Conservation (phyloP, 805 yeast species). For the Cyberlindnera amylophila region DNA sequence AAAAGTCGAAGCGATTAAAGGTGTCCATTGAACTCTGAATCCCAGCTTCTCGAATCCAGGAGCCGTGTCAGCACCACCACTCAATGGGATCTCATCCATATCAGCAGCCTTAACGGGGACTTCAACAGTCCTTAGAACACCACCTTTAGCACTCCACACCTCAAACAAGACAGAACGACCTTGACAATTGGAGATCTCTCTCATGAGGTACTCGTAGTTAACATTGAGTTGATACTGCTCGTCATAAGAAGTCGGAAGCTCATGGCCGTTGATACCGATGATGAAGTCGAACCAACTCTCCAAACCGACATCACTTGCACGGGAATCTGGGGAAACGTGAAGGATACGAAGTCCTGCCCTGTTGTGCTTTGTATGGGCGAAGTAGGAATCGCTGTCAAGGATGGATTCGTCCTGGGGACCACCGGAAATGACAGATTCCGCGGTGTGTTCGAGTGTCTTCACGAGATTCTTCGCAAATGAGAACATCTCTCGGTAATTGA, state of each 20-base stretch:
- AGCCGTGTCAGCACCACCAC: conserved; percentile 21
- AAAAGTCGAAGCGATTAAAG: conserved; percentile 67
- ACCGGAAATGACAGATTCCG: conserved; percentile 27
- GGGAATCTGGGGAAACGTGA: conserved; percentile 42
- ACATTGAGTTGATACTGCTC: conserved; percentile 35
- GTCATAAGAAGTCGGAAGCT: conserved; percentile 37
- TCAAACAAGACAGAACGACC: conserved; percentile 46
- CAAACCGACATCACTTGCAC: conserved; percentile 50
- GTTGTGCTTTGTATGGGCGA: conserved; percentile 28
- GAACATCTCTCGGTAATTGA: too few species aligned
- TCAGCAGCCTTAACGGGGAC: conserved; percentile 32
- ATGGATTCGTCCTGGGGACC: conserved; percentile 26
- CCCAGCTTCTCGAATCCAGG: conserved; percentile 53
- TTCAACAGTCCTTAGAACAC: conserved; percentile 42
- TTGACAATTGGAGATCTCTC: conserved; percentile 40
- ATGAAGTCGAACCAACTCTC: conserved; percentile 89
- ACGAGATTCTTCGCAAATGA: conserved; percentile 65
- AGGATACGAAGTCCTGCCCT: conserved; percentile 57
- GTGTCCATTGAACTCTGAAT: conserved; percentile 70
- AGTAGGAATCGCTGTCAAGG: conserved; percentile 24
- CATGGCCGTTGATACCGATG: conserved; percentile 73
- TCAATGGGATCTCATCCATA: conserved; percentile 28
- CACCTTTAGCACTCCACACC: conserved; percentile 90
- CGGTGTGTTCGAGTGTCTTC: conserved; percentile 45
- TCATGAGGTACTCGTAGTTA: conserved; percentile 40